A percentile compares a stretch with the other conserved stretches of the same genome.
Evolutionary conservation across 257 asterid genomes (phyloP).

Genomic region (Cinchona pubescens): DNA sequence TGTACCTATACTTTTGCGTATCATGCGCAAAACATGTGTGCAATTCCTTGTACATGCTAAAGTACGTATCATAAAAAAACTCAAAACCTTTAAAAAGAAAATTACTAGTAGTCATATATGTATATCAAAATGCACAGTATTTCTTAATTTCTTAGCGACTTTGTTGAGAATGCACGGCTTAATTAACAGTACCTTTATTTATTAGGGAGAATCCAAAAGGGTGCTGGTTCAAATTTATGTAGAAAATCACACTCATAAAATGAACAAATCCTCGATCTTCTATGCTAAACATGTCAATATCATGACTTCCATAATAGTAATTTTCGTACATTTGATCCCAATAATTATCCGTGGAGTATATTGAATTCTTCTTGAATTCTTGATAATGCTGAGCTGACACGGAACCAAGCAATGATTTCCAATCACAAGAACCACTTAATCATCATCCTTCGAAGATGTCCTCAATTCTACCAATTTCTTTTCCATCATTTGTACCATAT

Average conservation of each 20-base stretch:
- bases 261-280: slow-evolving; percentile 15
- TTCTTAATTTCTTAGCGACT: too few species aligned
- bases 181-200: too few species aligned
- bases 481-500: slow-evolving; percentile 1
- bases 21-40: too few species aligned
- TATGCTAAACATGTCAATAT: slow-evolving; percentile 29
- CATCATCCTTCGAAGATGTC: slow-evolving; percentile 19
- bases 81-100: too few species aligned
- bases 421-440: slow-evolving; percentile 30
- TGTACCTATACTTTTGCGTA: too few species aligned
- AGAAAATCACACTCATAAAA: slow-evolving; percentile 11
- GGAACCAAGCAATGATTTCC: slow-evolving; percentile 21
- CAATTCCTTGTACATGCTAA: too few species aligned
- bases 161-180: too few species aligned
- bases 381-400: neutral
- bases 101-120: too few species aligned
- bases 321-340: slow-evolving; percentile 33
- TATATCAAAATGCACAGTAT: too few species aligned
- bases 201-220: too few species aligned
- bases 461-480: slow-evolving; percentile 21
- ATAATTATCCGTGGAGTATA: slow-evolving; percentile 41
- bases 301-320: slow-evolving; percentile 42
- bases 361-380: slow-evolving; percentile 21
- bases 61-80: too few species aligned
- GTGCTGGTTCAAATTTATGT: slow-evolving; percentile 22